These are phyloP conservation scores for Madurella mycetomatis DNA, from an alignment of 2,329 filamentous ascomycete species.

Conservation along the genomic window DNA sequence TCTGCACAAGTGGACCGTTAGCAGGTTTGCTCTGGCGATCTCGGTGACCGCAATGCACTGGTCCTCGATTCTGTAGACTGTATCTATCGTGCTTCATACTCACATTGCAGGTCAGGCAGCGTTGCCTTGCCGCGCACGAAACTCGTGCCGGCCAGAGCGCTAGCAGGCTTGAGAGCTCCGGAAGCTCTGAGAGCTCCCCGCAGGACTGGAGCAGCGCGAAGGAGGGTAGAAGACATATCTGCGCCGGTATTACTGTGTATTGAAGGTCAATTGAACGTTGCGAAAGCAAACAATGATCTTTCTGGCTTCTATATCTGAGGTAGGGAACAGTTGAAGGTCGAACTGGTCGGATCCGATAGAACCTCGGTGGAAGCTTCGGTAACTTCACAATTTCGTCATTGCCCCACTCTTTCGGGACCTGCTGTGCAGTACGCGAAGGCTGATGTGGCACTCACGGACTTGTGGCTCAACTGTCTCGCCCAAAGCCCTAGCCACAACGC, in stretches of 20 bases:
- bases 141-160: constrained; percentile 65
- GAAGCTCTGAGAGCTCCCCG: constrained; percentile 66
- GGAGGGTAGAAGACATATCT: constrained; percentile 69
- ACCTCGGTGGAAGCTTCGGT: constrained; percentile 24
- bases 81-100: constrained; percentile 20
- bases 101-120: constrained; percentile 75
- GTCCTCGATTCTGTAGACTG: background rate
- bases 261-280: constrained; percentile 15
- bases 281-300: background rate
- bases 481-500: constrained; percentile 5
- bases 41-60: too few species aligned
- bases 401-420: constrained; percentile 4
- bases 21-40: background rate
- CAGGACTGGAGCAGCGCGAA: constrained; percentile 63
- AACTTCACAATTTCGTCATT: constrained; percentile 24
- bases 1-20: constrained; percentile 49
- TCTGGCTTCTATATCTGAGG: background rate
- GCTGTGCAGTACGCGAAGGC: too few species aligned
- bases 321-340: background rate
- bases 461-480: background rate
- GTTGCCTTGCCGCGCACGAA: constrained; percentile 87
- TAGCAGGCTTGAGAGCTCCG: constrained; percentile 57
- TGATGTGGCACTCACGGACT: too few species aligned
- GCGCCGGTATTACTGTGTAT: background rate
- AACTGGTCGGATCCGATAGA: constrained; percentile 17